Percentiles rank a stretch among this genome's conserved stretches.
Conservation (phyloP, 108 stramenopile species). For the Nitzschia putrida region DNA sequence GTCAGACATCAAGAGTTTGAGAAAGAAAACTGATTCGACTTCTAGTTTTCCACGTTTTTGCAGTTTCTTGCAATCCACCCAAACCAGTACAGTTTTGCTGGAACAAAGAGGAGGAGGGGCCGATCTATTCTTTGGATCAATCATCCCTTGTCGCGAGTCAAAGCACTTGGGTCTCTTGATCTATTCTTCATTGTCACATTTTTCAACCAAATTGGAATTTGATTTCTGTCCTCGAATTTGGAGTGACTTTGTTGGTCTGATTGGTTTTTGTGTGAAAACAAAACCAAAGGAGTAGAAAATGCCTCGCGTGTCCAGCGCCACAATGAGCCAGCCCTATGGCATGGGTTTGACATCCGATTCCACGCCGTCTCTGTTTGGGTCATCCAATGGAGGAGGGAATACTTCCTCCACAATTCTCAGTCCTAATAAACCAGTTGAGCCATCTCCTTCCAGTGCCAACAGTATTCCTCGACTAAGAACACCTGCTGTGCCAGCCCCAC, state of each 20-base stretch:
- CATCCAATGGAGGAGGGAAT: constrained; percentile 5
- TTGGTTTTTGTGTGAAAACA: not conserved
- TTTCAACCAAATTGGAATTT: too few species aligned
- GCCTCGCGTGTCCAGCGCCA: constrained; percentile 1
- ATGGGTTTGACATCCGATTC: constrained; percentile 27
- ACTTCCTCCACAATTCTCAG: not conserved
- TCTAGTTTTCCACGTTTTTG: too few species aligned
- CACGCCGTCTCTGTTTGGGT: constrained; percentile 3
- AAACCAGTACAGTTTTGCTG: too few species aligned
- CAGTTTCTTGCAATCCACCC: too few species aligned
- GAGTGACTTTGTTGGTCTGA: not conserved
- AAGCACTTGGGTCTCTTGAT: too few species aligned
- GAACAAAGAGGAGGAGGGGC: too few species aligned
- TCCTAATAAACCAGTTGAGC: not conserved
- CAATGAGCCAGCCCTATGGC: constrained; percentile 28
- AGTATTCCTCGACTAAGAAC: constrained; percentile 9
- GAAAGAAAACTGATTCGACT: too few species aligned
- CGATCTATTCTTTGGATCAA: too few species aligned
- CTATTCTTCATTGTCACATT: too few species aligned
- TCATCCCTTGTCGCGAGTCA: too few species aligned
- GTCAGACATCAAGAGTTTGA: too few species aligned
- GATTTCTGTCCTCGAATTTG: too few species aligned
- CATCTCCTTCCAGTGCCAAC: constrained; percentile 18
- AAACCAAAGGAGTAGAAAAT: not conserved
- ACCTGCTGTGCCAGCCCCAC: constrained; percentile 4